Conservation (phyloP, 768 basidiomycete species). For the Suillus clintonianus region DNA sequence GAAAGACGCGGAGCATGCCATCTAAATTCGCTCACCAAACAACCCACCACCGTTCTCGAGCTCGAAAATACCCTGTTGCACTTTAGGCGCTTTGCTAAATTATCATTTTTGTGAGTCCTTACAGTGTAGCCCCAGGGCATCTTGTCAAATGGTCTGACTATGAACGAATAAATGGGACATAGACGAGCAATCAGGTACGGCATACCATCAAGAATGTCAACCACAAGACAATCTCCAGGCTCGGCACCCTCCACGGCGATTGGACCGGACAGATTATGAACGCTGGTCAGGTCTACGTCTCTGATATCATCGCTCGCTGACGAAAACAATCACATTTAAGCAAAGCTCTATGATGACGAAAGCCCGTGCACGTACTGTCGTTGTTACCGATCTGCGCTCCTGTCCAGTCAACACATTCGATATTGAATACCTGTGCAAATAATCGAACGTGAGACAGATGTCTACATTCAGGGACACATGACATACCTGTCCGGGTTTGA, state of each 20-base stretch:
- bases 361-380: conserved; percentile 47
- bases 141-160: conserved; percentile 67
- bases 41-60: conserved; percentile 72
- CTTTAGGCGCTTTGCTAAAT: not conserved
- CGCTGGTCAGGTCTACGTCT: conserved; percentile 61
- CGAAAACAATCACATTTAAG: not conserved
- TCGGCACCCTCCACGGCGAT: conserved; percentile 75
- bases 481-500: conserved; percentile 60
- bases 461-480: not conserved
- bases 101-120: conserved; percentile 10
- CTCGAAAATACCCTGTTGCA: conserved; percentile 68
- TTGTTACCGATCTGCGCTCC: conserved; percentile 80
- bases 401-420: conserved; percentile 78
- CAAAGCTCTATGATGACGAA: not conserved
- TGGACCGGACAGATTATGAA: conserved; percentile 79
- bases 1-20: not conserved
- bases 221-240: conserved; percentile 77
- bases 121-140: conserved; percentile 86
- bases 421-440: conserved; percentile 57
- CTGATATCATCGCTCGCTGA: conserved; percentile 67
- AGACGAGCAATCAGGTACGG: not conserved
- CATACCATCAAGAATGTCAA: conserved; percentile 76
- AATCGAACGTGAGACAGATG: not conserved
- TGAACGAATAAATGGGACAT: not conserved
- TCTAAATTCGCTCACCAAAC: conserved; percentile 49